phyloP scores from a whole-genome alignment of 371 early-diverging fungal species.

The Syncephalastrum racemosum region DNA sequence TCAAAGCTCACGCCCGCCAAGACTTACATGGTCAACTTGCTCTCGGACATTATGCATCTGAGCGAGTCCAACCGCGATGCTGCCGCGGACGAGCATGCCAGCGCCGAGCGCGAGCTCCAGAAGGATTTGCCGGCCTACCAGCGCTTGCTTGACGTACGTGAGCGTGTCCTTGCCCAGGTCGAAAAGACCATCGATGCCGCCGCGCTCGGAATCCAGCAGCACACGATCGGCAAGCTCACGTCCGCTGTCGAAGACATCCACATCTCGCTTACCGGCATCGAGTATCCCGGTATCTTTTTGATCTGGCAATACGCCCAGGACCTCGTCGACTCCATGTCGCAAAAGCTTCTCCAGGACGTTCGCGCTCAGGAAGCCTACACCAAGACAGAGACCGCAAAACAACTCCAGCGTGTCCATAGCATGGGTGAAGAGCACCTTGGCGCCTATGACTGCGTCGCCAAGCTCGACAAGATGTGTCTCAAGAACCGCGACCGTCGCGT shows the following conservation, averaged over 20 bases:
- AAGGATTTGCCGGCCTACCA: constrained; percentile 58
- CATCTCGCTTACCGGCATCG: constrained; percentile 61
- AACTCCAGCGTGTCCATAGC: constrained; percentile 62
- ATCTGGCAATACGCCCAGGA: constrained; percentile 87
- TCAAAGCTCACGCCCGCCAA: constrained; percentile 95
- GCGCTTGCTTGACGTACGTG: constrained; percentile 52
- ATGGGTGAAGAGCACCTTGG: constrained; percentile 61
- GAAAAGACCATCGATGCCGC: constrained; percentile 70
- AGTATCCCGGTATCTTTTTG: constrained; percentile 79
- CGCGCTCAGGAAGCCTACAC: constrained; percentile 69
- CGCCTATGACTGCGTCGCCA: constrained; percentile 37
- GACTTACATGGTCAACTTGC: constrained; percentile 81
- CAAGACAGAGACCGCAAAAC: constrained; percentile 57
- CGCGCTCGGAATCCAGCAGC: constrained; percentile 51
- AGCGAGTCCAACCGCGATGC: constrained; percentile 54
- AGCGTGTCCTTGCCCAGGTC: constrained; percentile 61
- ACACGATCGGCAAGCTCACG: constrained; percentile 52
- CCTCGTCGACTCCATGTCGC: constrained; percentile 68
- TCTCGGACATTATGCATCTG: constrained; percentile 64
- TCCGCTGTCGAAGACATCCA: constrained; percentile 66
- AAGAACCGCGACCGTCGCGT: constrained; percentile 46
- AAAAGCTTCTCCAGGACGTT: constrained; percentile 61
- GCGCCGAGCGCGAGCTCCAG: constrained; percentile 47
- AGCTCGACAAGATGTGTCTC: constrained; percentile 48
- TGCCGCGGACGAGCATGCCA: constrained; percentile 36